Evolutionary conservation across 2,329 filamentous ascomycete species (phyloP), one percentile per base, ranked within the genome.

Genomic region (Proliferodiscus dingleyae): DNA sequence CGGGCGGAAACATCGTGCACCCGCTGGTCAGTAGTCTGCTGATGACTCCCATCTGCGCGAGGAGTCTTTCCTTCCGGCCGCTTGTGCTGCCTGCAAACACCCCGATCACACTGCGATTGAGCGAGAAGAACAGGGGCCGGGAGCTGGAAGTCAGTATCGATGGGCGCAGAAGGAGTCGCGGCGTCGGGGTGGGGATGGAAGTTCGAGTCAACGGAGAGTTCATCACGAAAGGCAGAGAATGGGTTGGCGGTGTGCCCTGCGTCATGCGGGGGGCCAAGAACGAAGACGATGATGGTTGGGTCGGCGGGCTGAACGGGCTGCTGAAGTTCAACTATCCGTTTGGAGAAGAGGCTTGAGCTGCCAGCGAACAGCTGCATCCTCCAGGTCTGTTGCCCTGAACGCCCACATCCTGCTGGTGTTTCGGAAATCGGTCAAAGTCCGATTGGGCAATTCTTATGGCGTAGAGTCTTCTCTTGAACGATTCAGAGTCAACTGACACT

Each of bases 261-360:
- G 87, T 97, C 24, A 93, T 96, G 61, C 74, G 89, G 37, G 77
- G 75, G 37, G 66, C 66, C 13, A 65, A 57, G 43, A 63, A 61
- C 19, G 78, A 83, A 52, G 78, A 83, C 37, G 89, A 96, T 59
- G 91, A 97, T 65, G 89, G 91, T 15, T 98, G 93, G 93, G 91
- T 98, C 2, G 91, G 91, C 1, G 91, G 93, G 0, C 68, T 98
- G 61, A 98, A 95, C 62, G 88, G 89, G 8, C 64, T 97, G 60
- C 69, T 98, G 57, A 98, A 98, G 70, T 98, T 97, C 65, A 98
- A 98, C 65, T 88, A 95, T 68, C 90, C 91, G 0, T 97, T 97
- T 72, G 93, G 93, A 1, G 84, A 85, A 59, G 73, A 56, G 38
- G 50, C 34, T 18, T 37, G 19, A 37, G n/a, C n/a, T n/a, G n/a